Percentiles rank a stretch among this genome's conserved stretches.
These are phyloP conservation scores for Penicillium samsonianum DNA, from an alignment of 495 filamentous ascomycete species.

Conservation along the genomic window DNA sequence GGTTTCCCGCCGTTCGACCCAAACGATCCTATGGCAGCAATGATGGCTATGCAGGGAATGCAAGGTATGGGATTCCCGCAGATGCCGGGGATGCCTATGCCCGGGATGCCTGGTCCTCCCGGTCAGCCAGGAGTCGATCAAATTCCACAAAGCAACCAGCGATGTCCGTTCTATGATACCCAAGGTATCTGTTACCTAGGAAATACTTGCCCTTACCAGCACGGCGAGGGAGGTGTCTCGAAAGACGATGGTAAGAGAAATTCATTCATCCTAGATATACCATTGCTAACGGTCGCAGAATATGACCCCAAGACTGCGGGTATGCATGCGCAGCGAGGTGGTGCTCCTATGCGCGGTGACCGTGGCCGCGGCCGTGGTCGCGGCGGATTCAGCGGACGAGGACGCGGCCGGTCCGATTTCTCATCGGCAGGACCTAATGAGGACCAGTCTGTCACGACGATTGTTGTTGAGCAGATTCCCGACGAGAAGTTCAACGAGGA, in stretches of 20 bases:
- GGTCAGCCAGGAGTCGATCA: conserved; percentile 36
- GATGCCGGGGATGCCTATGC: conserved; percentile 56
- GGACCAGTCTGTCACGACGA: conserved; percentile 72
- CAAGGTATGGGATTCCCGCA: conserved; percentile 67
- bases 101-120: conserved; percentile 36
- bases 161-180: conserved; percentile 84
- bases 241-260: conserved; percentile 51
- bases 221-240: conserved; percentile 62
- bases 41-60: conserved; percentile 71
- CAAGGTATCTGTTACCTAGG: conserved; percentile 85
- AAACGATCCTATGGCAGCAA: conserved; percentile 67
- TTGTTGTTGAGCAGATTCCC: conserved; percentile 93
- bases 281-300: conserved; percentile 52
- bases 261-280: not conserved
- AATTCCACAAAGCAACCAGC: conserved; percentile 47
- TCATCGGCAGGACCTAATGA: conserved; percentile 72
- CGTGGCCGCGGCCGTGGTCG: conserved; percentile 53
- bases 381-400: conserved; percentile 47
- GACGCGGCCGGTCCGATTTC: conserved; percentile 65
- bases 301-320: conserved; percentile 80
- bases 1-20: conserved; percentile 58
- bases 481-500: conserved; percentile 79
- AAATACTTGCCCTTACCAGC: conserved; percentile 77
- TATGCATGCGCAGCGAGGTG: conserved; percentile 37
- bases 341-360: conserved; percentile 37